phyloP scores from a whole-genome alignment of 2,329 filamentous ascomycete genomes.

The Nemania sp. region DNA sequence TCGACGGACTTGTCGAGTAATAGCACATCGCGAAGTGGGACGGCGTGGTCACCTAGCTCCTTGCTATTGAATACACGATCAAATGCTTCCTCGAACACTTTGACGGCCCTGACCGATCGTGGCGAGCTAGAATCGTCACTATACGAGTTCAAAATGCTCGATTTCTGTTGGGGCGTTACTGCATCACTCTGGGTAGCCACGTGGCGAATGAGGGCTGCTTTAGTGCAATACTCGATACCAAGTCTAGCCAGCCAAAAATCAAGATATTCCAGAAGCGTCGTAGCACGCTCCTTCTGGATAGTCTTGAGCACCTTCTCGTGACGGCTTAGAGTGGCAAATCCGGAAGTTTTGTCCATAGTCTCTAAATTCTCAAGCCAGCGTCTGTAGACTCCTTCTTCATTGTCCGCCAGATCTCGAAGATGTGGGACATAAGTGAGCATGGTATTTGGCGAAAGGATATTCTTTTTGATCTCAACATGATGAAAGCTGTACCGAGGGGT shows the following conservation, averaged over 20 bases:
- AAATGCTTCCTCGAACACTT: slow-evolving; percentile 68
- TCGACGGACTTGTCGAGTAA: slow-evolving; percentile 66
- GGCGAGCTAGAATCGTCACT: slow-evolving; percentile 58
- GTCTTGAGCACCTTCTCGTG: slow-evolving; percentile 64
- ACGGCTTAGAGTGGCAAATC: slow-evolving; percentile 66
- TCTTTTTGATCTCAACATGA: slow-evolving; percentile 70
- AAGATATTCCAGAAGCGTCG: slow-evolving; percentile 64
- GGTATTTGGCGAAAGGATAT: slow-evolving; percentile 70
- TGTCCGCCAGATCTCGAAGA: slow-evolving; percentile 66
- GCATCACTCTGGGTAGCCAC: slow-evolving; percentile 62
- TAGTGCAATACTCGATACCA: slow-evolving; percentile 64
- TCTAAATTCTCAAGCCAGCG: slow-evolving; percentile 69
- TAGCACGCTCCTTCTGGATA: slow-evolving; percentile 64
- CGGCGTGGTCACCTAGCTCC: slow-evolving; percentile 52
- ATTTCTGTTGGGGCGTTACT: slow-evolving; percentile 67
- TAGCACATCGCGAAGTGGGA: slow-evolving; percentile 65
- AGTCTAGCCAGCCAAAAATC: slow-evolving; percentile 65
- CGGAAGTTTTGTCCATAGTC: slow-evolving; percentile 68
- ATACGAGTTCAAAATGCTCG: slow-evolving; percentile 62
- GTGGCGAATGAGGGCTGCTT: slow-evolving; percentile 64
- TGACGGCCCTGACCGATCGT: slow-evolving; percentile 57
- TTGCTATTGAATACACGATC: slow-evolving; percentile 64
- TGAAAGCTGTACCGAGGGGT: slow-evolving; percentile 71
- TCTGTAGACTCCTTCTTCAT: slow-evolving; percentile 67
- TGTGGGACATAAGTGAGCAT: slow-evolving; percentile 71